phyloP scores from a whole-genome alignment of 306 rosid genomes.

The Elaeagnus macrophylla region DNA sequence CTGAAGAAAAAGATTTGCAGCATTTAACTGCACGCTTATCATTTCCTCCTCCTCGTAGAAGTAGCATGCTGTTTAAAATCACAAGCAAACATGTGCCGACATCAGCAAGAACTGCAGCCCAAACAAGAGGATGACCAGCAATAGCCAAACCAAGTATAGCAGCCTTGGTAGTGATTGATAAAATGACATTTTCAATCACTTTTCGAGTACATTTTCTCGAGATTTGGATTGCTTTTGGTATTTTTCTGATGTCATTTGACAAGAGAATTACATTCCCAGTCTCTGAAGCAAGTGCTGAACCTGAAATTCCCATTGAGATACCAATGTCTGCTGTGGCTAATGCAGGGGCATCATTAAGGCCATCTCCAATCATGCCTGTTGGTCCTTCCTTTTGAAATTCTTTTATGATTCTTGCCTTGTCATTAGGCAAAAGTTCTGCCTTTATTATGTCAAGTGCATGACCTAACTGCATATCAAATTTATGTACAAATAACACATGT shows the following conservation, averaged over 20 bases:
- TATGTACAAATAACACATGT: neutral
- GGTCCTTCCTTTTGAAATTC: constrained; percentile 61
- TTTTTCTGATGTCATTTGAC: constrained; percentile 78
- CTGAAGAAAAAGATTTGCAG: constrained; percentile 27
- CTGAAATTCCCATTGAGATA: constrained; percentile 94
- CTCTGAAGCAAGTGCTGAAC: constrained; percentile 86
- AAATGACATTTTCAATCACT: constrained; percentile 53
- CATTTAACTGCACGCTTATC: constrained; percentile 36
- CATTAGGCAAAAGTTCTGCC: constrained; percentile 90
- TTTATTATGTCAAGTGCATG: constrained; percentile 49
- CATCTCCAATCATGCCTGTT: constrained; percentile 90
- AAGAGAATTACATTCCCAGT: constrained; percentile 71
- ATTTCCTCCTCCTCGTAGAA: constrained; percentile 26
- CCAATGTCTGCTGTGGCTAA: constrained; percentile 85
- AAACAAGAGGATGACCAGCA: constrained; percentile 80
- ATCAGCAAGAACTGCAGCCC: constrained; percentile 99
- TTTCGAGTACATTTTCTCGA: constrained; percentile 51
- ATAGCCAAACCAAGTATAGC: constrained; percentile 62
- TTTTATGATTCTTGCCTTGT: constrained; percentile 54
- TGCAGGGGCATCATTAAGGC: constrained; percentile 87
- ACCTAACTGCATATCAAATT: constrained; percentile 53
- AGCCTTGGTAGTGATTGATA: constrained; percentile 53
- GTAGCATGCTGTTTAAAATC: constrained; percentile 84
- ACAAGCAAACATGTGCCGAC: constrained; percentile 85
- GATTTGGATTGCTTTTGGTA: constrained; percentile 70